A percentile compares a stretch with the other conserved stretches of the same genome.
Conservation (phyloP, 345 rosid species). For the Capsella bursapastoris region DNA sequence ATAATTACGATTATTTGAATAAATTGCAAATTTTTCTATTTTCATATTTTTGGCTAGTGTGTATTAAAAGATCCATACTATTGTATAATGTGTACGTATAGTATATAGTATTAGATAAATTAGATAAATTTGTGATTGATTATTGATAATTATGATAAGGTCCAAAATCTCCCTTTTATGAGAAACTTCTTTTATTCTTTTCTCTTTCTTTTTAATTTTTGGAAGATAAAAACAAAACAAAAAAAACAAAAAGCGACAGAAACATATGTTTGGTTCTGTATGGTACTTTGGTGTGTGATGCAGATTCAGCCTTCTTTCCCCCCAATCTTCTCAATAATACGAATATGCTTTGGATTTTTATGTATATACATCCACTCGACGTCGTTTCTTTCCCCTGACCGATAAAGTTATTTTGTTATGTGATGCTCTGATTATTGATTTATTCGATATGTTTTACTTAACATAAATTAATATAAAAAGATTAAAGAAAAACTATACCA, state of each 20-base stretch:
- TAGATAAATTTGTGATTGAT: background rate
- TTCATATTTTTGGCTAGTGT: background rate
- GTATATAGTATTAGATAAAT: too few species aligned
- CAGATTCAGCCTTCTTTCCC: slow-evolving; percentile 31
- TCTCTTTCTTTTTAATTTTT: background rate
- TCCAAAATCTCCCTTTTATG: slow-evolving; percentile 21
- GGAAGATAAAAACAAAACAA: background rate
- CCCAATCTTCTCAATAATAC: slow-evolving; percentile 33
- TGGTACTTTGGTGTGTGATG: slow-evolving; percentile 28
- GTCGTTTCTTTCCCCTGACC: background rate
- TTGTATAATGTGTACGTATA: background rate
- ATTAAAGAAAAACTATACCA: background rate
- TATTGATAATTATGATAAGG: background rate
- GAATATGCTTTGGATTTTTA: slow-evolving; percentile 30
- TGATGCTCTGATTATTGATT: background rate
- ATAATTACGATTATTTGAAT: background rate
- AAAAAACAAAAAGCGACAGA: slow-evolving; percentile 5
- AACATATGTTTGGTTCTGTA: slow-evolving; percentile 21
- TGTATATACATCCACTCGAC: background rate
- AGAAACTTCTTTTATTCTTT: slow-evolving; percentile 26
- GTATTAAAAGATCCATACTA: background rate
- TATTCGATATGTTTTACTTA: background rate
- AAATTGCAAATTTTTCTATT: background rate
- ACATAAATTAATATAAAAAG: background rate
- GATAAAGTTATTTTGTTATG: slow-evolving; percentile 5